Base-by-base conservation (phyloP, 495 filamentous ascomycete genomes). In the Penicillium roqueforti region DNA sequence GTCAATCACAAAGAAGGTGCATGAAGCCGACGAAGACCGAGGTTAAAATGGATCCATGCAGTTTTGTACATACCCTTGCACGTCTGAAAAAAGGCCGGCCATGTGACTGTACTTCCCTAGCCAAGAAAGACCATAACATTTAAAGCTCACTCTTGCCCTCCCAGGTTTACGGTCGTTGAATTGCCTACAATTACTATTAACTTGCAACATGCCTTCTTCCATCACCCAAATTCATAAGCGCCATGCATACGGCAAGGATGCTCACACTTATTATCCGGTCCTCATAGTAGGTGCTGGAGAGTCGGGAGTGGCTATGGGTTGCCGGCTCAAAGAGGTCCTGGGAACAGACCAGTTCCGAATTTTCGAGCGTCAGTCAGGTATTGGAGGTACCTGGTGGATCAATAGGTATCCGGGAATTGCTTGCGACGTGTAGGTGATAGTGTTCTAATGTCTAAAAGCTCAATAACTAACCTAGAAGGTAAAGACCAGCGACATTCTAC, bases 381-480 rank as follows among this genome's bases (percentile, higher is more conserved):
- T 86, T 53, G 86, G 86, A 38, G 86, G 86, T 14, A 87, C 85
- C 11, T 89, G 85, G 85, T 80, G 75, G 71, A 78, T 80, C 44
- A 87, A 87, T 65, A 67, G 78, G 32, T 88, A 87, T 65, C 85
- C 85, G 2, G 86, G 83, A 18, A 77, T 76, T 48, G 81, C 80
- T 32, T 83, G 80, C 51, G 75, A 77, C 55, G 62, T 76, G 72
- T 76, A 26, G 1, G 50, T 52, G 37, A 34, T 25, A 5, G 3
- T 6, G 25, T 2, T 4, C 4, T n/a, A 4, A 18, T 38, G 2
- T 10, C 8, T n/a, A 4, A n/a, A n/a, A n/a, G n/a, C 19, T 22
- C 3, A 3, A 28, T 44, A 36, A 47, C 50, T 60, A 54, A 53
- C 44, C 56, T 18, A 0, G 5, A 45, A 40, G 19, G 22, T 40